These are phyloP conservation scores for Solidago caesia DNA, from an alignment of 129 eudicot species.

Conservation along the genomic window DNA sequence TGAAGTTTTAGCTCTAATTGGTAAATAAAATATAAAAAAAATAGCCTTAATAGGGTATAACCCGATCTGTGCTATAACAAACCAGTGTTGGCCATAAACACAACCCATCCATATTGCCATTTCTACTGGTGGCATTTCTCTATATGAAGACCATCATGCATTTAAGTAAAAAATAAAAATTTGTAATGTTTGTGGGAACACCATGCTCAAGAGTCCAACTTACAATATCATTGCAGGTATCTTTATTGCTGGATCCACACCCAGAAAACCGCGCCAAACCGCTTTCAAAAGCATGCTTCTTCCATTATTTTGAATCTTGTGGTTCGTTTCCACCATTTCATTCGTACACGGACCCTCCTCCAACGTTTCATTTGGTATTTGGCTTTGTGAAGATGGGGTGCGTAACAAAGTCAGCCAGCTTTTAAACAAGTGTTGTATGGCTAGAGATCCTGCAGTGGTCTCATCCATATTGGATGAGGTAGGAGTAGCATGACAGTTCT, in stretches of 20 bases:
- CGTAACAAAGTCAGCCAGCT: constrained; percentile 78
- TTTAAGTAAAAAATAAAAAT: no score
- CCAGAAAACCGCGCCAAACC: constrained; percentile 47
- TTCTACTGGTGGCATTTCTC: no score
- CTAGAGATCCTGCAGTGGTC: constrained; percentile 46
- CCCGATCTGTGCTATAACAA: no score
- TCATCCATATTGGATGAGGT: constrained; percentile 43
- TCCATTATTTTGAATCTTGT: constrained; percentile 37
- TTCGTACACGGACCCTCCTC: constrained; percentile 30
- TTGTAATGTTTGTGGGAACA: no score
- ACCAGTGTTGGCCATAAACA: no score
- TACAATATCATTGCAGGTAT: constrained; percentile 80
- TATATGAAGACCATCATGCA: no score
- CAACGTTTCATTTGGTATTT: constrained; percentile 40
- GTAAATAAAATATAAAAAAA: no score
- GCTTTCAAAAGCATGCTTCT: constrained; percentile 49
- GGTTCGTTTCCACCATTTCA: constrained; percentile 39
- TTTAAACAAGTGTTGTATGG: constrained; percentile 64
- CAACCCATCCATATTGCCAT: no score
- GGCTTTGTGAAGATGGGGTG: constrained; percentile 44
- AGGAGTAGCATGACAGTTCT: constrained; percentile 42
- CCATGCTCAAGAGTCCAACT: constrained; percentile 28
- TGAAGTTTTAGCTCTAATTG: no score
- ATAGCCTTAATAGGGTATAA: no score
- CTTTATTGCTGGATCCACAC: constrained; percentile 73